These are phyloP conservation scores for Tilletiopsis washingtonensis DNA, from an alignment of 1,284 basidiomycete genomes.

Conservation along the genomic window DNA sequence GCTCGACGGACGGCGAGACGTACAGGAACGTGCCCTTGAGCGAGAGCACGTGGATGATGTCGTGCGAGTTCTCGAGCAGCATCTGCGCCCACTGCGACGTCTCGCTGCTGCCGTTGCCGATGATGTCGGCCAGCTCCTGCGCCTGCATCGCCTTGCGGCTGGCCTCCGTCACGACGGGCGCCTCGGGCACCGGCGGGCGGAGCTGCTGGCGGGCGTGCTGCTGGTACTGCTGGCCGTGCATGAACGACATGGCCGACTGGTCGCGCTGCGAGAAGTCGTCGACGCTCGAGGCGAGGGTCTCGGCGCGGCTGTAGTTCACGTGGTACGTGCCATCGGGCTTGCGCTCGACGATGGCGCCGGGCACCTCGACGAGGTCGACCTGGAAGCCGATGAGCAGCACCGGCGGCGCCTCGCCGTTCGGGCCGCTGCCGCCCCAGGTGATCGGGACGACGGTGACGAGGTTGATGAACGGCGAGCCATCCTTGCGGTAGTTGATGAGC, in stretches of 20 bases:
- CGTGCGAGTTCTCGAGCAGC: conserved; percentile 48
- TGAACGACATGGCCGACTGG: background rate
- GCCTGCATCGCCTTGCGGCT: conserved; percentile 1
- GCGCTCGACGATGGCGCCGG: conserved; percentile 63
- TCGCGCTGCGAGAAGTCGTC: too few relatives aligned
- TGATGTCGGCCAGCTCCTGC: conserved; percentile 8
- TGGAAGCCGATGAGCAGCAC: conserved; percentile 78
- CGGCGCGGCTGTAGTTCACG: conserved; percentile 29
- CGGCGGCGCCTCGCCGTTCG: conserved; percentile 5
- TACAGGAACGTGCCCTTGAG: conserved; percentile 91
- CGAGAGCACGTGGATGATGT: conserved; percentile 82
- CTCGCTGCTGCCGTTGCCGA: conserved; percentile 10
- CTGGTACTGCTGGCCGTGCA: too few relatives aligned
- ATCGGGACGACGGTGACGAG: conserved; percentile 47
- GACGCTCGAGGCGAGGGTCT: conserved; percentile 1
- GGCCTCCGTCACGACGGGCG: conserved; percentile 2
- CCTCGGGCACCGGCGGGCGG: background rate
- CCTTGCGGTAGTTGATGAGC: conserved; percentile 79
- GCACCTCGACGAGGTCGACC: conserved; percentile 72
- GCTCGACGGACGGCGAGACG: conserved; percentile 57
- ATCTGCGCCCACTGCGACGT: conserved; percentile 34
- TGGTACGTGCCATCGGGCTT: conserved; percentile 34
- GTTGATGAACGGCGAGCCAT: conserved; percentile 66
- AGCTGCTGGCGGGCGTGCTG: conserved; percentile 25
- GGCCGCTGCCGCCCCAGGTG: conserved; percentile 16